Evolutionary conservation across 495 filamentous ascomycete genomes (phyloP).

Genomic region (Penicillium mononematosum): DNA sequence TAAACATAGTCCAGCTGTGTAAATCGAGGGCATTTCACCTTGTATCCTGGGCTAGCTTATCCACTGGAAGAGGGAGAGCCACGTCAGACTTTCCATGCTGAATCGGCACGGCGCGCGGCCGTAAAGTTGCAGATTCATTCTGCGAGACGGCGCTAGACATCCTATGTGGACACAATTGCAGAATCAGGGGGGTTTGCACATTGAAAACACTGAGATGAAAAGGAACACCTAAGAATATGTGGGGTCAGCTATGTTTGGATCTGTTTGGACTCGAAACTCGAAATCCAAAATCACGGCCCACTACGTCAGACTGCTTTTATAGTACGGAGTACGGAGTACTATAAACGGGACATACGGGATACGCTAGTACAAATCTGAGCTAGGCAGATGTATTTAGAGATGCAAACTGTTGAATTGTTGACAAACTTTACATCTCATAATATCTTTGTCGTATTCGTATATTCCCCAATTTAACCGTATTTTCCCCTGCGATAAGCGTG

Average conservation of each 20-base stretch:
- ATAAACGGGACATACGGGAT: not conserved
- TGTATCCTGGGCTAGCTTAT: constrained; percentile 28
- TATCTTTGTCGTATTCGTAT: not conserved
- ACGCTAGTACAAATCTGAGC: not conserved
- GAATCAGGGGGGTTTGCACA: constrained; percentile 22
- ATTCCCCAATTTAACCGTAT: not conserved
- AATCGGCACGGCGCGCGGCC: constrained; percentile 34
- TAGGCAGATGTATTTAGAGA: constrained; percentile 7
- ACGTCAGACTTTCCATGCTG: constrained; percentile 26
- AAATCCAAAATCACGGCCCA: constrained; percentile 1
- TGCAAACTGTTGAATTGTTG: not conserved
- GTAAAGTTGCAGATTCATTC: constrained; percentile 30
- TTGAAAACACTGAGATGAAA: constrained; percentile 13
- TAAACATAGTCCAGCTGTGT: not conserved
- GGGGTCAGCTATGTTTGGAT: constrained; percentile 3
- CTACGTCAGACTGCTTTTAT: constrained; percentile 10
- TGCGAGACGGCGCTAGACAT: constrained; percentile 41
- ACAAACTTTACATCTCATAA: not conserved
- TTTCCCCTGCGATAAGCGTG: not conserved
- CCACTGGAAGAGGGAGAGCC: constrained; percentile 24
- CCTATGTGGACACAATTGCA: constrained; percentile 18
- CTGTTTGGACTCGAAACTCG: constrained; percentile 9
- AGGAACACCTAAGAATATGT: not conserved
- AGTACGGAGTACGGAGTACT: not conserved
- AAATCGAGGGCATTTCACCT: constrained; percentile 25